A percentile compares a stretch with the other conserved stretches of the same genome.
These are phyloP conservation scores for Lenzites betulinus DNA, from an alignment of 768 basidiomycete species.

Conservation along the genomic window DNA sequence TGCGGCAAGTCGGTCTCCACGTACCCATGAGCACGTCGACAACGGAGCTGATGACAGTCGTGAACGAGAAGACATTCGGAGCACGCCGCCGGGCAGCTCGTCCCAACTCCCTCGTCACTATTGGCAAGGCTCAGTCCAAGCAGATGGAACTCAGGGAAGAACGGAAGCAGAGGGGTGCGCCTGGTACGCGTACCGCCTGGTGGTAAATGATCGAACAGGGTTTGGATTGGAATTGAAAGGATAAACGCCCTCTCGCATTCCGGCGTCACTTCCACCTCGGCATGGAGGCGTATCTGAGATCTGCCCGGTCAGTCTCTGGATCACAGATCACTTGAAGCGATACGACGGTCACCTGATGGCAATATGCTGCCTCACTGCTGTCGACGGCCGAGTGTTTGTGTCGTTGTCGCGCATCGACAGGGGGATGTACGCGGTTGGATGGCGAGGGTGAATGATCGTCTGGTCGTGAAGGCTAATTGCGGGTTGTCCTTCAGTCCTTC, in stretches of 20 bases:
- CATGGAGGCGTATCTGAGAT: conserved; percentile 12
- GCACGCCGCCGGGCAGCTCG: conserved; percentile 10
- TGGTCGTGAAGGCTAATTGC: conserved; percentile 9
- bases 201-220: background rate
- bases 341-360: conserved; percentile 20
- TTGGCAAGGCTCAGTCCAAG: conserved; percentile 1
- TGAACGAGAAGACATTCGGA: conserved; percentile 19
- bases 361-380: conserved; percentile 1
- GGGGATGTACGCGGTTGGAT: background rate
- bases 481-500: background rate
- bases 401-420: conserved; percentile 13
- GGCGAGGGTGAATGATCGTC: conserved; percentile 1
- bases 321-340: conserved; percentile 16
- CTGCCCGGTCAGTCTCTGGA: conserved; percentile 9
- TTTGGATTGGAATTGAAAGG: background rate
- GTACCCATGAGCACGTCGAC: conserved; percentile 19
- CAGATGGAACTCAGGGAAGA: background rate
- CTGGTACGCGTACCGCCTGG: background rate
- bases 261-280: conserved; percentile 1
- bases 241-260: background rate
- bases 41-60: conserved; percentile 27
- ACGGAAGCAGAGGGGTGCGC: background rate
- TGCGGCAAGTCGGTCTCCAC: conserved; percentile 23
- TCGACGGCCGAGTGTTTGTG: background rate
- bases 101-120: background rate